Evolutionary conservation across 2,329 filamentous ascomycete species (phyloP), one percentile per base, ranked within the genome.

Genomic region (Monilinia polystroma): DNA sequence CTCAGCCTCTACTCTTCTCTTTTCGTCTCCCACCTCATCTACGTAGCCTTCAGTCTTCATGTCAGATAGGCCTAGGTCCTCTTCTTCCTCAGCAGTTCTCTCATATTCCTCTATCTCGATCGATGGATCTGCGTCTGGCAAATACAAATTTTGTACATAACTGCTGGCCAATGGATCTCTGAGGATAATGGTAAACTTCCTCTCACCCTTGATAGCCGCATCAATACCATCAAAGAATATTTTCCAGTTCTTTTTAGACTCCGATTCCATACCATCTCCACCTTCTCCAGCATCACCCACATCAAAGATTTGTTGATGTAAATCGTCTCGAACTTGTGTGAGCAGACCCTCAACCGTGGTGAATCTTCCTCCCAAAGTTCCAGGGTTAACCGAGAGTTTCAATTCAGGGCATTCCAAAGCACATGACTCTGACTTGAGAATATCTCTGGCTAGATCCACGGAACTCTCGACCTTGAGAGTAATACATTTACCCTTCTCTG

Each of bases 351-450:
- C 95, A 26, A 99, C 89, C 0, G 95, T 99, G 26, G 95, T 99
- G 82, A 99, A 99, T 67, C 95, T 89, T 23, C 95, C 95, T 68
- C 95, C 95, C 23, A 99, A 87, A 0, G 95, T 99, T 66, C 95
- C 95, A 0, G 94, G 93, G 78, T 96, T 93, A 70, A 98, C 92
- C 64, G 88, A 87, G 14, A 99, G 87, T 72, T 89, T 87, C 23
- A 98, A 87, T 76, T 99, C 93, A 0, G 92, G 90, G 77, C 93
- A 96, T 74, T 89, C 87, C 68, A 99, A 84, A 16, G 87, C 89
- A 76, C 95, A 98, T 35, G 90, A 95, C 79, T 99, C 95, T 72
- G 91, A 93, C 82, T 99, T 99, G 74, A 99, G 88, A 68, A 99
- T 96, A 75, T 99, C 95, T 70, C 95, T 87, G 16, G 89, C 90